A percentile compares a stretch with the other conserved stretches of the same genome.
Conservation (phyloP, 495 filamentous ascomycete genomes). For the Aspergillus saccharolyticus region DNA sequence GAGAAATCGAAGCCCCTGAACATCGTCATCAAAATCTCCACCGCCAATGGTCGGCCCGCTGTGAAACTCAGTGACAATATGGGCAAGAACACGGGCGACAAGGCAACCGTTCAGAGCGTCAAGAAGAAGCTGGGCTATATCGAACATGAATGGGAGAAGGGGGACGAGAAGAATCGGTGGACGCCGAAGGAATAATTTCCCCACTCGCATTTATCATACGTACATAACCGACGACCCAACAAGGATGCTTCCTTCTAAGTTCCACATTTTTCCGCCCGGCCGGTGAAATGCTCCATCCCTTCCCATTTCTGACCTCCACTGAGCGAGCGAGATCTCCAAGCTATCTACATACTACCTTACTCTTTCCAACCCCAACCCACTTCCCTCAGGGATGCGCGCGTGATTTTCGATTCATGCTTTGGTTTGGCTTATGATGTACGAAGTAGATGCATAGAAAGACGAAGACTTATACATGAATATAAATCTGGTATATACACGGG, state of each 20-base stretch:
- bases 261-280: no score
- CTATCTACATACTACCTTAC: not conserved
- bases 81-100: conserved; percentile 92
- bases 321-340: no score
- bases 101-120: conserved; percentile 69
- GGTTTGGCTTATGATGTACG: not conserved
- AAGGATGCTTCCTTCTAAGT: no score
- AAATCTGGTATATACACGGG: not conserved
- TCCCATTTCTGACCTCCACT: no score
- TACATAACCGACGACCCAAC: no score
- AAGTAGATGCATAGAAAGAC: not conserved
- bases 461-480: not conserved
- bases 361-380: no score
- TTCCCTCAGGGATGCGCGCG: no score
- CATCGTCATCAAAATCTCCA: conserved; percentile 94
- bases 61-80: conserved; percentile 97
- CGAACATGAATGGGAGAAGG: conserved; percentile 76
- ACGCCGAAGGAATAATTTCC: conserved; percentile 31
- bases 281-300: no score
- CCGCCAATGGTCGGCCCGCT: conserved; percentile 73
- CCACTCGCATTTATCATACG: no score
- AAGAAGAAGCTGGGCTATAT: conserved; percentile 81
- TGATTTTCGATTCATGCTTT: not conserved
- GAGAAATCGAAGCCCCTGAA: conserved; percentile 91
- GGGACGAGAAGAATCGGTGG: conserved; percentile 83